These are phyloP conservation scores for Salicornia ramosissima DNA, from an alignment of 148 eudicot genomes.

Conservation along the genomic window DNA sequence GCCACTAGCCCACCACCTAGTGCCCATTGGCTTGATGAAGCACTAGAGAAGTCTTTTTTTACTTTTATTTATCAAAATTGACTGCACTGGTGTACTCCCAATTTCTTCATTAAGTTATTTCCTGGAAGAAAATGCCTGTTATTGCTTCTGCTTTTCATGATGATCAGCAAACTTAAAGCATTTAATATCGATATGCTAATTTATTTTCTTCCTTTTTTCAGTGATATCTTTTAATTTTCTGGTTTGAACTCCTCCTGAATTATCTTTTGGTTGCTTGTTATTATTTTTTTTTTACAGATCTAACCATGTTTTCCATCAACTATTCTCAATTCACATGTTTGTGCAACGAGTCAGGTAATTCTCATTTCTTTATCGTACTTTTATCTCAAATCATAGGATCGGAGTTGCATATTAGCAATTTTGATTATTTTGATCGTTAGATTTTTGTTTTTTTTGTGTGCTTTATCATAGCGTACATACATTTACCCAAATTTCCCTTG, in stretches of 20 bases:
- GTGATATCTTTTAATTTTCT: background rate
- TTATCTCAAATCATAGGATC: background rate
- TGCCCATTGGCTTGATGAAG: background rate
- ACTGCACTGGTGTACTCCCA: background rate
- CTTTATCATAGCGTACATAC: background rate
- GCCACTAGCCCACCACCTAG: background rate
- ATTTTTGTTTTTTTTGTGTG: background rate
- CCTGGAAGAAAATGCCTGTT: background rate
- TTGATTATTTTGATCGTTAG: background rate
- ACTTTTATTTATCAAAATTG: background rate
- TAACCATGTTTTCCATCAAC: constrained; percentile 2
- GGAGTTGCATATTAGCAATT: background rate
- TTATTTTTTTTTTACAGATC: constrained; percentile 2
- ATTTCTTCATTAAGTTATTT: background rate
- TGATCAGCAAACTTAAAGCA: background rate
- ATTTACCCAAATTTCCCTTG: background rate
- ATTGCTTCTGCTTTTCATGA: constrained; percentile 6
- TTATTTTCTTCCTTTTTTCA: background rate
- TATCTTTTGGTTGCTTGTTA: constrained; percentile 13
- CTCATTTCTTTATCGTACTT: background rate
- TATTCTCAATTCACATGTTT: constrained; percentile 1
- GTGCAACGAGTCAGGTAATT: constrained; percentile 15
- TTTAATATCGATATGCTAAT: background rate
- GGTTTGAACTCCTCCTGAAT: constrained; percentile 4
- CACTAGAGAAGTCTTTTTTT: background rate